Conservation (phyloP, 202 grass and related monocot genomes). For the Setaria italica region DNA sequence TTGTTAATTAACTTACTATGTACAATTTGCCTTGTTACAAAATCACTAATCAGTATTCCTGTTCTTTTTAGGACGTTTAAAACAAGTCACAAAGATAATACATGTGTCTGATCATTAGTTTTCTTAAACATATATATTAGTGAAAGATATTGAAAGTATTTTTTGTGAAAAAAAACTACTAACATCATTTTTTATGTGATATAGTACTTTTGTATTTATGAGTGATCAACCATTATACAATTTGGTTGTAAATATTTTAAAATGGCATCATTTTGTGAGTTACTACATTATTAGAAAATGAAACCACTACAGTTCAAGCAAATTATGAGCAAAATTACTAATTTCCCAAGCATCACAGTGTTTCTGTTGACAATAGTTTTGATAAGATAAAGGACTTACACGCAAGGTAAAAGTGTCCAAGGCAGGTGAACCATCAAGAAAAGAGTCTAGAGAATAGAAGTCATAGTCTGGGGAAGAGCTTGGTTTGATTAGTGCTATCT, state of each 20-base stretch:
- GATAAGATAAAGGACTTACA: constrained; percentile 5
- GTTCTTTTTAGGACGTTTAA: background rate
- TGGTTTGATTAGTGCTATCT: background rate
- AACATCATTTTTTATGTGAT: background rate
- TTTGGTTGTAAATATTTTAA: too few relatives aligned
- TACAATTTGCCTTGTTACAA: too few relatives aligned
- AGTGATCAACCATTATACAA: too few relatives aligned
- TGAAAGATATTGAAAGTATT: background rate
- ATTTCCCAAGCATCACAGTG: background rate
- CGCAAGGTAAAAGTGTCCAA: constrained; percentile 8
- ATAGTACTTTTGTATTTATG: too few relatives aligned
- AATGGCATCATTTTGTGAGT: too few relatives aligned
- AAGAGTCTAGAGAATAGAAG: constrained; percentile 12
- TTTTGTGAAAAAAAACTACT: background rate
- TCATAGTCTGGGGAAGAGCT: background rate
- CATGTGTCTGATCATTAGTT: background rate
- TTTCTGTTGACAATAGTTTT: background rate
- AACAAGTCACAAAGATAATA: background rate
- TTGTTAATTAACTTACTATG: background rate
- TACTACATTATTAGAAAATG: too few relatives aligned
- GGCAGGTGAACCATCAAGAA: background rate
- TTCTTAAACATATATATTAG: background rate
- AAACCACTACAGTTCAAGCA: too few relatives aligned
- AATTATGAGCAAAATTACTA: background rate
- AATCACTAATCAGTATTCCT: background rate